Conservation (phyloP, 2,329 filamentous ascomycete genomes). For the Hypomyces rosellus region DNA sequence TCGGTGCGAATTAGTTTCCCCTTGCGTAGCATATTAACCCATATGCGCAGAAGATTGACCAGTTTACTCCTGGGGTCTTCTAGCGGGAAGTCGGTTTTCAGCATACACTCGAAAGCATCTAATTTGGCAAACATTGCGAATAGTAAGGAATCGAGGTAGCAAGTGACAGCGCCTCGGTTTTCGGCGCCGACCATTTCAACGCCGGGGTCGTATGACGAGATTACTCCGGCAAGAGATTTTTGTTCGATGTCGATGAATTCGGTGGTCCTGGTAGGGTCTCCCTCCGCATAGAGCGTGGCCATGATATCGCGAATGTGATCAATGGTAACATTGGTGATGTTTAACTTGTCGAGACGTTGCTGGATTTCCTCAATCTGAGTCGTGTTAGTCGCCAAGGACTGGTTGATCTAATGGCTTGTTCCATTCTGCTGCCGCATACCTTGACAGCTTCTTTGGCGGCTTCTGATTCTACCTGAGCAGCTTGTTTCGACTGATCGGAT, state of each 20-base stretch:
- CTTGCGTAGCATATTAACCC: slow-evolving; percentile 85
- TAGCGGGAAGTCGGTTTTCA: slow-evolving; percentile 65
- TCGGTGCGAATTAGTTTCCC: slow-evolving; percentile 82
- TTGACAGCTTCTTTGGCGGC: slow-evolving; percentile 33
- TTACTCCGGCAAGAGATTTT: slow-evolving; percentile 71
- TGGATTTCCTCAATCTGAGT: slow-evolving; percentile 37
- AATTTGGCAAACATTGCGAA: slow-evolving; percentile 95
- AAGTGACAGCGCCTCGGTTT: slow-evolving; percentile 83
- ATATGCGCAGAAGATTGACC: slow-evolving; percentile 72
- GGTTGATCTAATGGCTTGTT: neutral
- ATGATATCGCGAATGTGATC: slow-evolving; percentile 53
- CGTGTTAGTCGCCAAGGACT: neutral
- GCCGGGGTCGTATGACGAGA: slow-evolving; percentile 66
- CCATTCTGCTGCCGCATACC: slow-evolving; percentile 17
- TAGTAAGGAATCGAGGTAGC: slow-evolving; percentile 83
- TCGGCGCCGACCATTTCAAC: slow-evolving; percentile 75
- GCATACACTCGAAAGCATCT: slow-evolving; percentile 86
- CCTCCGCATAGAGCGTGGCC: slow-evolving; percentile 58
- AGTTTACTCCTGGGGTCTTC: slow-evolving; percentile 67
- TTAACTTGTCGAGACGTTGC: slow-evolving; percentile 35
- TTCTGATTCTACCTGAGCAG: slow-evolving; percentile 5
- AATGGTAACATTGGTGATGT: slow-evolving; percentile 41
- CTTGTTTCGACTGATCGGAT: slow-evolving; percentile 49
- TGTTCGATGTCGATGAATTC: slow-evolving; percentile 73
- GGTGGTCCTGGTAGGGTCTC: slow-evolving; percentile 67